Conservation (phyloP, 225 moss, liverwort and hornwort genomes). For the Ulota crispa region DNA sequence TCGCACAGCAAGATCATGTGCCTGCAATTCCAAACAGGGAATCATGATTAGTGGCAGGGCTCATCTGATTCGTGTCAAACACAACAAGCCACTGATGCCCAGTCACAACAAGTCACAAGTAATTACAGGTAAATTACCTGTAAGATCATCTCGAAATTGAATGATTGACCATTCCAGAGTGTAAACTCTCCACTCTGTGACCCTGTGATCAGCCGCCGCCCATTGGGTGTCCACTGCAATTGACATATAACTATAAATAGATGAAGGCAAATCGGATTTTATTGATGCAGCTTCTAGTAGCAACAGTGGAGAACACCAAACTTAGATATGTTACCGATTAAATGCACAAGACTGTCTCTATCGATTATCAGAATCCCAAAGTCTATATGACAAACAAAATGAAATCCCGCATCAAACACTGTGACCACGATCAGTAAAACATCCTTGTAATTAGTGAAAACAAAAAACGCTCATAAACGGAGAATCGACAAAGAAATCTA, state of each 20-base stretch:
- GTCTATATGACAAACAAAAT: not conserved
- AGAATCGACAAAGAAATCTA: not conserved
- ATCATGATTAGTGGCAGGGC: not conserved
- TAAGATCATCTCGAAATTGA: slow-evolving; percentile 99
- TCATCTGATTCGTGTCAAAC: slow-evolving; percentile 16
- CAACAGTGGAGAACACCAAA: not conserved
- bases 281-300: not conserved
- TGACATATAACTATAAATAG: slow-evolving; percentile 21
- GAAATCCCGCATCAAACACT: not conserved
- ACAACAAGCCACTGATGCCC: not conserved
- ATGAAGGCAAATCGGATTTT: not conserved
- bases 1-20: slow-evolving; percentile 96
- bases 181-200: slow-evolving; percentile 99
- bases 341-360: slow-evolving; percentile 7
- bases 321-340: not conserved
- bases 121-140: slow-evolving; percentile 44
- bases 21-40: slow-evolving; percentile 50
- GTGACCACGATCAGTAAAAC: not conserved
- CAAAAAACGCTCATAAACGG: not conserved
- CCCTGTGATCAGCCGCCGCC: slow-evolving; percentile 94
- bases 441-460: not conserved
- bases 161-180: slow-evolving; percentile 98
- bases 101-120: slow-evolving; percentile 9
- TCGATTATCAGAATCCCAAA: not conserved
- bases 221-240: slow-evolving; percentile 96